Evolutionary conservation across 2,329 filamentous ascomycete genomes (phyloP), one percentile per base, ranked within the genome.

Genomic region (Colletotrichum viniferum): DNA sequence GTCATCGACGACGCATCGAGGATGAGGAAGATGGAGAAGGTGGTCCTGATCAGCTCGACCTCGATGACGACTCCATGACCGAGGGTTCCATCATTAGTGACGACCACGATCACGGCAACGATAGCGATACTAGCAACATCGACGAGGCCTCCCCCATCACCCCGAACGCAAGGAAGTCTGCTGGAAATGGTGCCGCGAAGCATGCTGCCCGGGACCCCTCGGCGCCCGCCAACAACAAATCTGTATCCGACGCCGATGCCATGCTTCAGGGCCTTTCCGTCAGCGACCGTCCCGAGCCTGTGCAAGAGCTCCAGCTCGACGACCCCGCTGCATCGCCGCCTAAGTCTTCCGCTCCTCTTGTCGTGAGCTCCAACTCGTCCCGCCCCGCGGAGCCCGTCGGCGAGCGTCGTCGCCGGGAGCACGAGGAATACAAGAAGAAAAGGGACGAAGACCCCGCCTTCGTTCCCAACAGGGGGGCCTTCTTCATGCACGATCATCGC

Each of bases 401-500:
- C 69, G 94, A 97, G 77, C 90, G 92, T 78, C 93, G 94, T 83
- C 92, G 94, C 78, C 92, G 94, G 79, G 96, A 98, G 81, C 95
- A 98, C 81, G 96, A 98, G 78, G 95, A 98, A 81, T 97, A 98
- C 86, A 93, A 94, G 85, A 95, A 94, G 86, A 95, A 95, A 84
- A 91, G 95, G 79, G 95, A 98, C 82, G 93, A 95, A 79, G 95
- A 98, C 83, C 96, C 96, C 43, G 93, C 96, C 13, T 98, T 98
- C 85, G 96, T 98, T 71, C 96, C 97, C 69, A 98, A 97, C 81
- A 90, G 96, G 78, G 97, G 97, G 74, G 94, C 95, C 77, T 98
- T 98, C 88, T 98, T 98, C 87, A 96, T 98, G 92, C 96, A 98
- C 84, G 97, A 98, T 83, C 95, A 97, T 81, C 92, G 95, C 77